Evolutionary conservation across 2,329 filamentous ascomycete genomes (phyloP), one percentile per base, ranked within the genome.

Genomic region (Ophiocordyceps robertsii): DNA sequence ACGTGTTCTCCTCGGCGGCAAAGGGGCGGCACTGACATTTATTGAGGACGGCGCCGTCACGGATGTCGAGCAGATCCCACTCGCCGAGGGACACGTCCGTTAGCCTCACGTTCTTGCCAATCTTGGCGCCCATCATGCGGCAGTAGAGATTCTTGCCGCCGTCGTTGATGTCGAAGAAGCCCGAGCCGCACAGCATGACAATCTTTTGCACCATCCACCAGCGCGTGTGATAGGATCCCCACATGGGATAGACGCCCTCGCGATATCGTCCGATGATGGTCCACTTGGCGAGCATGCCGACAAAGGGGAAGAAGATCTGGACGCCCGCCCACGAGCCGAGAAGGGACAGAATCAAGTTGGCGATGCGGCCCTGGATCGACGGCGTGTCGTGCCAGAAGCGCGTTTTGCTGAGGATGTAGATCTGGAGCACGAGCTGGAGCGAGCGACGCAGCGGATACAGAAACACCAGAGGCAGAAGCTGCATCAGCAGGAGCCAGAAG

Each of bases 161-260:
- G 39, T 70, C 62, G 39, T 57, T 61, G 40, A 56, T 46, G 17
- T 53, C 54, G 46, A 72, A 73, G 35, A 67, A 44, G 2, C 71
- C 71, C 43, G 60, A 64, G 11, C 72, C 73, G 44, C 63, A 65
- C 12, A 75, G 56, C 29, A 62, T 61, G 3, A 70, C 58, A 16
- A 67, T 65, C 56, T 76, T 77, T 51, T 76, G 67, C 2, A 67
- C 65, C 42, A 77, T 49, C 73, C 73, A 77, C 73, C 73, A 77
- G 13, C 70, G 63, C 0, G 70, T 75, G 52, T 77, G 73, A 49
- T 76, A 77, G 1, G 53, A 44, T 3, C 70, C 72, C 73, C 73
- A 77, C 73, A 77, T 77, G 3, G 73, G 72, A 48, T 71, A 75
- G 2, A 73, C 52, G 0, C 73, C 73, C 49, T 72, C 64, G 29